Evolutionary conservation across 78 protist species (phyloP), one percentile per base, ranked within the genome.

Genomic region (Mastigamoeba balamuthi): DNA sequence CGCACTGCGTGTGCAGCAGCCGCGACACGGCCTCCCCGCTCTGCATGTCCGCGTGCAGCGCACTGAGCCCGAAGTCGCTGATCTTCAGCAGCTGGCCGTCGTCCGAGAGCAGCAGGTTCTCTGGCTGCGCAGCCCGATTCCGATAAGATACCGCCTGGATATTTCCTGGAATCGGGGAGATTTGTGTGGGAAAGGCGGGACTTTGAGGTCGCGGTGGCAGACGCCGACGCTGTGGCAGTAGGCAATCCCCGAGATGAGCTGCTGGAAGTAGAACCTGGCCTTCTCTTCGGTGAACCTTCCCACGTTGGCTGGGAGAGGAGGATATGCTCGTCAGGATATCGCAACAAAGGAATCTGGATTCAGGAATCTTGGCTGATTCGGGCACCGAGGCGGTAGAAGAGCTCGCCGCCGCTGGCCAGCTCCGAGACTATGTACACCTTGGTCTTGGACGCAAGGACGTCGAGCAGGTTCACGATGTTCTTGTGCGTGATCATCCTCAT

Each of bases 21-120:
- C 17, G 58, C 17, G 17, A 48, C 17, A 25, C 33, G 58, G 17
- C 17, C 33, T 17, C 58, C 17, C 58, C 58, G 17, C 17, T 48
- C 17, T 48, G 17, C 17, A 25, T 48, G 17, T 48, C 17, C 17
- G 17, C 58, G 17, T 48, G 17, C 58, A 17, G 17, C n/a, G n/a
- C n/a, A 3, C 92, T 81, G 33, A 96, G 93, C 2, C 99, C 99
- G 53, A 96, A 96, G 73, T 96, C 98, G 28, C 96, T 94, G 33
- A 96, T 83, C 71, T 88, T 90, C 41, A 90, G 41, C 8, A 75
- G 77, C 2, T 7, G 74, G 41, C 69, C 33, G 4, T 66, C 53
- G 8, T 3, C 40, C n/a, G 3, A 4, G 42, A 66, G 3, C 53
- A 73, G 74, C 29, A 70, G 6, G 9, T 70, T 70, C 7, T 70